Conservation (phyloP, 2,329 filamentous ascomycete species). For the Cadophora sp. region DNA sequence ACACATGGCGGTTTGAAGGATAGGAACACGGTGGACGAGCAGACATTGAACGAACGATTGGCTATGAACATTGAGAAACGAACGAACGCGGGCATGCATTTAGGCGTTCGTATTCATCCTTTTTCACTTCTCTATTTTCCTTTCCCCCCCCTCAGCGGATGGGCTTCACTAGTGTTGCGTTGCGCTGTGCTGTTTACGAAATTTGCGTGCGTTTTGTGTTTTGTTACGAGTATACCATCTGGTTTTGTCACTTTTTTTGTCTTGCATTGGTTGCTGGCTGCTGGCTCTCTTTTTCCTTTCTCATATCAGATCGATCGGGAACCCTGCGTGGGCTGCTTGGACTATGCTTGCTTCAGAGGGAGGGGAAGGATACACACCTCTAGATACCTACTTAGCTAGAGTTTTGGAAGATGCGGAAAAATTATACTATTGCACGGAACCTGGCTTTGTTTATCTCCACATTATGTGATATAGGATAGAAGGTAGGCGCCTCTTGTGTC, state of each 20-base stretch:
- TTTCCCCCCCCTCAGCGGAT: not conserved
- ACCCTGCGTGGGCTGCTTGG: not conserved
- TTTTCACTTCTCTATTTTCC: conserved; percentile 1
- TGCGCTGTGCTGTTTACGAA: not conserved
- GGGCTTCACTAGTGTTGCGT: conserved; percentile 4
- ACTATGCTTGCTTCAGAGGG: not conserved
- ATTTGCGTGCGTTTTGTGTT: not conserved
- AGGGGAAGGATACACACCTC: conserved; percentile 3
- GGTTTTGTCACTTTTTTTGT: conserved; percentile 7
- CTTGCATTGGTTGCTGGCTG: conserved; percentile 9
- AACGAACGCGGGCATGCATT: conserved; percentile 11
- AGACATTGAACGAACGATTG: not conserved
- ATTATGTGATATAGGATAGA: too few relatives aligned
- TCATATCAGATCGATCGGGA: not conserved
- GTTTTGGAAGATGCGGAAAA: not conserved
- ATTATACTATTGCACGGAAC: too few relatives aligned
- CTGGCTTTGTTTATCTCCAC: too few relatives aligned
- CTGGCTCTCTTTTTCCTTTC: not conserved
- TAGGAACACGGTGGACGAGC: not conserved
- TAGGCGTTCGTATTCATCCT: conserved; percentile 8
- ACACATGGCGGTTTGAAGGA: too few relatives aligned
- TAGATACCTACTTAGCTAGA: not conserved
- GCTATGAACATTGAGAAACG: conserved; percentile 3
- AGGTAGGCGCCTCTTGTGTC: too few relatives aligned
- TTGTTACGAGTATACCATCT: conserved; percentile 14